Base-by-base conservation (phyloP, 441 rosid genomes). In the Erodium moschatum region DNA sequence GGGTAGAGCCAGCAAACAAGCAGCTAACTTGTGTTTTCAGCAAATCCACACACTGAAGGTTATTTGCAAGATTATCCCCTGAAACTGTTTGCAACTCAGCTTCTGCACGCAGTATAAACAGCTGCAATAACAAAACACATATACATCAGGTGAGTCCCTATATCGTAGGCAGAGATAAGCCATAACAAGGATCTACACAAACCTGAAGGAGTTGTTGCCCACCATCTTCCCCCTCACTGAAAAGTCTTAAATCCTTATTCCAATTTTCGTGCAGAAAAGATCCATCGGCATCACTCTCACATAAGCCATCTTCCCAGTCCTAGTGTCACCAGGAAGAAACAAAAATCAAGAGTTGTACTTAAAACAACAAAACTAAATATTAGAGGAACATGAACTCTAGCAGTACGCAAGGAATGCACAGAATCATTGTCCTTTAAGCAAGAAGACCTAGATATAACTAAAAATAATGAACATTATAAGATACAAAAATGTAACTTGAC, bases 231-330 rank as follows among this genome's bases (percentile, higher is more conserved):
- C 83, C 82, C 38, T 87, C 83, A 68, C 90, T 78, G 74, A 88
- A 88, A 68, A 92, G 96, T 70, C 76, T 81, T 64, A 88, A 73
- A 80, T 87, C 96, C 69, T 81, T 92, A 83, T 92, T 88, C 98
- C 96, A 88, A 67, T 92, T 86, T 70, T 87, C 96, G 78, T 83
- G 96, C 82, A 92, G 75, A 85, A 84, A 90, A 64, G 96, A 88
- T 42, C 98, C 98, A 85, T 92, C 93, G 3, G 86, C 89, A 70
- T 87, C 90, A 72, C 81, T 92, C 79, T 90, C 98, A 63, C 85
- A 82, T 46, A 92, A 80, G 65, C 98, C 96, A 81, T 87, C 85
- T 82, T 92, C 96, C 98, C 98, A 92, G 73, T 90, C 98, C 98
- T 92, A 35, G 65, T 64, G 71, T 60, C 72, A 42, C 31, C 75